phyloP scores from a whole-genome alignment of 225 moss, liverwort and hornwort genomes.

The Rhytidiadelphus loreus region DNA sequence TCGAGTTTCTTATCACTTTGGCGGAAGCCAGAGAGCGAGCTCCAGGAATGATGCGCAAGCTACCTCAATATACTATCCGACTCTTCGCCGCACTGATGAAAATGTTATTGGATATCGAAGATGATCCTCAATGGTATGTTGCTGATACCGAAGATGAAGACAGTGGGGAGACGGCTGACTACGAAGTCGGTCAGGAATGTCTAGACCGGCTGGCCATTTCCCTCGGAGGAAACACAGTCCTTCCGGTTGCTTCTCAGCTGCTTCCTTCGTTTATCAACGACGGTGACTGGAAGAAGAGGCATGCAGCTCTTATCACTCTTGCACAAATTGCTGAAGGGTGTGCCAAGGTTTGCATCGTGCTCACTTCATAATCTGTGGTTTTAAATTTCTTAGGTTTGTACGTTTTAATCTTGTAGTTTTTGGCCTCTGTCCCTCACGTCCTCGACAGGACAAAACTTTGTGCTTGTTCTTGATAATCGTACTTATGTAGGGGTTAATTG shows the following conservation, averaged over 20 bases:
- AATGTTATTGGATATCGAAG: constrained; percentile 91
- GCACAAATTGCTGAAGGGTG: constrained; percentile 99
- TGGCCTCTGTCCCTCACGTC: neutral
- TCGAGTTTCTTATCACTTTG: constrained; percentile 89
- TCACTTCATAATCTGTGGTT: neutral
- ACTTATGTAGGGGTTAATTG: neutral
- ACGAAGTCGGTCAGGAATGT: constrained; percentile 98
- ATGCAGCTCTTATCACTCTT: constrained; percentile 90
- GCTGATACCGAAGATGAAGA: constrained; percentile 95
- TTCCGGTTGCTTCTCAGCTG: constrained; percentile 89
- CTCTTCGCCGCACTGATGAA: constrained; percentile 82
- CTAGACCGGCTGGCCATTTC: constrained; percentile 89
- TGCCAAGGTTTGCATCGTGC: constrained; percentile 59
- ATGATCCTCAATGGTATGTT: constrained; percentile 78
- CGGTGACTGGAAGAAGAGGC: constrained; percentile 82
- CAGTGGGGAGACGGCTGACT: constrained; percentile 77
- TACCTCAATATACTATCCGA: constrained; percentile 71
- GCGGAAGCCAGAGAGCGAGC: constrained; percentile 93
- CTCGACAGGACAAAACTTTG: neutral
- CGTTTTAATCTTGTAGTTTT: neutral
- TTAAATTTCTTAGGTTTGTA: neutral
- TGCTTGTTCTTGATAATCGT: neutral
- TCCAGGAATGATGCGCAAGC: constrained; percentile 98
- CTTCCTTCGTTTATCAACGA: constrained; percentile 71
- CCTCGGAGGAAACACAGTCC: constrained; percentile 91